A percentile compares a stretch with the other conserved stretches of the same genome.
Evolutionary conservation across 2,329 filamentous ascomycete species (phyloP).

Genomic region (Diaporthe nobilis): DNA sequence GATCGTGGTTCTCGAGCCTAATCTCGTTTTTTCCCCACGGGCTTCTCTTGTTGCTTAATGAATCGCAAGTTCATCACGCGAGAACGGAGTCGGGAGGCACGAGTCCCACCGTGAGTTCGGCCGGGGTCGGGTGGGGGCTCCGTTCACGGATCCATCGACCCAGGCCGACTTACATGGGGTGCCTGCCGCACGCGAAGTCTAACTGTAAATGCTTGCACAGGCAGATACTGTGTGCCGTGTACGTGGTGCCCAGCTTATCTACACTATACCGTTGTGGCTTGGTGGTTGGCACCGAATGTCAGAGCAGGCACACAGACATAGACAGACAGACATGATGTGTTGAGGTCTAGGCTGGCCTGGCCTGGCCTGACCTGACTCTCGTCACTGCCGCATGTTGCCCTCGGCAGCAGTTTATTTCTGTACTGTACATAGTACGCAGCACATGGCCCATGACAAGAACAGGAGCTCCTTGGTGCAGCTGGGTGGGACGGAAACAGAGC

Average conservation of each 20-base stretch:
- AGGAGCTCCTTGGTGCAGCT: background rate
- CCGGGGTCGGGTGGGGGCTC: slow-evolving; percentile 17
- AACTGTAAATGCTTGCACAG: background rate
- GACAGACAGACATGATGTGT: too few relatives aligned
- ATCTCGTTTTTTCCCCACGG: slow-evolving; percentile 8
- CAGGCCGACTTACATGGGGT: slow-evolving; percentile 5
- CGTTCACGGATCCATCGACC: slow-evolving; percentile 14
- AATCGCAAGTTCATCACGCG: slow-evolving; percentile 19
- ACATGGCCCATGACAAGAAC: background rate
- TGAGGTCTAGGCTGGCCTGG: background rate
- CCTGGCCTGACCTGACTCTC: background rate
- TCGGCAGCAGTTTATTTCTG: background rate
- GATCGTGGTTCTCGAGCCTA: slow-evolving; percentile 4
- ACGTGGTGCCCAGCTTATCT: background rate
- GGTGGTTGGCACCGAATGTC: background rate
- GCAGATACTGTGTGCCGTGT: background rate
- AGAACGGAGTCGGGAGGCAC: slow-evolving; percentile 9
- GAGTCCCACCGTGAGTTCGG: slow-evolving; percentile 6
- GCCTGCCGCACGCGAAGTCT: background rate
- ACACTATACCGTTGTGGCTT: background rate
- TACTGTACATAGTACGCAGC: background rate
- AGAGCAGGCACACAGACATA: background rate
- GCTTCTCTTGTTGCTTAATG: slow-evolving; percentile 10
- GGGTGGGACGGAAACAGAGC: background rate
- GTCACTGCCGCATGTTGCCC: background rate